A percentile compares a stretch with the other conserved stretches of the same genome.
Conservation (phyloP, 257 asterid genomes). For the Solanum gandarillasii region DNA sequence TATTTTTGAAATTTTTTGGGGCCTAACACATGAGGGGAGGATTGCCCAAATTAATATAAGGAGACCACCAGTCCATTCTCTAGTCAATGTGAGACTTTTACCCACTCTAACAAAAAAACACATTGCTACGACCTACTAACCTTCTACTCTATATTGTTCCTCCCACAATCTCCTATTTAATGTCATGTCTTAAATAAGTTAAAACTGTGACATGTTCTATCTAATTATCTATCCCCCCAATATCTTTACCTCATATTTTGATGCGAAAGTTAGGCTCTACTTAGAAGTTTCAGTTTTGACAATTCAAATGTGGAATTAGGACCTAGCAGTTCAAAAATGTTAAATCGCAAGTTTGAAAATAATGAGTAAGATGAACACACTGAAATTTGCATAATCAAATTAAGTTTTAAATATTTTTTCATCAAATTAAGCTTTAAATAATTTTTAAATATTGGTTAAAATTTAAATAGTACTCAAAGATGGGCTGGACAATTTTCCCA, state of each 20-base stretch:
- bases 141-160: not conserved
- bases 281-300: not conserved
- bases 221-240: too few relatives aligned
- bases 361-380: not conserved
- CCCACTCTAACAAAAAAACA: not conserved
- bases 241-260: too few relatives aligned
- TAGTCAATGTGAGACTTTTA: too few relatives aligned
- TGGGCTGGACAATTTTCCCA: not conserved
- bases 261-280: not conserved
- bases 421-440: not conserved
- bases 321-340: not conserved
- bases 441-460: not conserved
- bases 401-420: not conserved
- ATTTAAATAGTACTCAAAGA: not conserved
- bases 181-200: fast-evolving
- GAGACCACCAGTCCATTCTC: too few relatives aligned
- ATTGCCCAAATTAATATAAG: too few relatives aligned
- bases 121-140: not conserved
- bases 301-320: too few relatives aligned
- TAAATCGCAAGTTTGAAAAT: not conserved
- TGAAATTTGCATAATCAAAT: not conserved
- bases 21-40: too few relatives aligned
- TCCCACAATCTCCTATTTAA: not conserved
- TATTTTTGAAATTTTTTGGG: too few relatives aligned
- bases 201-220: not conserved